Conservation (phyloP, 495 filamentous ascomycete species). For the Penicilliopsis zonata region DNA sequence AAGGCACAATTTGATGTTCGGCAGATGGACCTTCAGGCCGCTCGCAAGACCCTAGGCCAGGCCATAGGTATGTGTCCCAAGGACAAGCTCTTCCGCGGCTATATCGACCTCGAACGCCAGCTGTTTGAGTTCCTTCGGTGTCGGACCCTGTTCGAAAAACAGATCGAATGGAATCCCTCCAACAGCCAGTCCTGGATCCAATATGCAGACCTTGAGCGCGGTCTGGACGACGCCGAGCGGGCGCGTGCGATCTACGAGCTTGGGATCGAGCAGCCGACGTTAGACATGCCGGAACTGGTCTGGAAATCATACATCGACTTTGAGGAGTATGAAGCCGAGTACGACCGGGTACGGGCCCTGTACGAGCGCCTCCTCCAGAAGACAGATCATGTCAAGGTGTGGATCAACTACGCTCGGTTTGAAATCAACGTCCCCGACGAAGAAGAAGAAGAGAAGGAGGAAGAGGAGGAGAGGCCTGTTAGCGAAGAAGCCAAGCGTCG, state of each 20-base stretch:
- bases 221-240: conserved; percentile 77
- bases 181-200: conserved; percentile 93
- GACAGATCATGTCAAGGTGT: conserved; percentile 97
- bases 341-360: conserved; percentile 63
- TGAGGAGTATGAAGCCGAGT: conserved; percentile 87
- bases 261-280: conserved; percentile 63
- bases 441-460: conserved; percentile 49
- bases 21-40: conserved; percentile 64
- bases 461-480: conserved; percentile 56
- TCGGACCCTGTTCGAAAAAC: conserved; percentile 85
- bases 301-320: conserved; percentile 99
- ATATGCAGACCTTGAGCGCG: conserved; percentile 84
- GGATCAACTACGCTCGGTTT: conserved; percentile 94
- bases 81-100: conserved; percentile 86
- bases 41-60: conserved; percentile 77
- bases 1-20: conserved; percentile 90
- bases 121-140: conserved; percentile 87
- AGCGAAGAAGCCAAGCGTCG: conserved; percentile 73
- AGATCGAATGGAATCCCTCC: conserved; percentile 76
- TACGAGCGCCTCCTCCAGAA: conserved; percentile 88
- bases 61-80: conserved; percentile 94
- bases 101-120: conserved; percentile 82
- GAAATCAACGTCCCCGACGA: conserved; percentile 77
- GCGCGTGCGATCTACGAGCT: conserved; percentile 88
- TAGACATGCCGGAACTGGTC: conserved; percentile 97